Evolutionary conservation across 1,284 basidiomycete genomes (phyloP), one percentile per base, ranked within the genome.

Genomic region (Marasmius sp.): DNA sequence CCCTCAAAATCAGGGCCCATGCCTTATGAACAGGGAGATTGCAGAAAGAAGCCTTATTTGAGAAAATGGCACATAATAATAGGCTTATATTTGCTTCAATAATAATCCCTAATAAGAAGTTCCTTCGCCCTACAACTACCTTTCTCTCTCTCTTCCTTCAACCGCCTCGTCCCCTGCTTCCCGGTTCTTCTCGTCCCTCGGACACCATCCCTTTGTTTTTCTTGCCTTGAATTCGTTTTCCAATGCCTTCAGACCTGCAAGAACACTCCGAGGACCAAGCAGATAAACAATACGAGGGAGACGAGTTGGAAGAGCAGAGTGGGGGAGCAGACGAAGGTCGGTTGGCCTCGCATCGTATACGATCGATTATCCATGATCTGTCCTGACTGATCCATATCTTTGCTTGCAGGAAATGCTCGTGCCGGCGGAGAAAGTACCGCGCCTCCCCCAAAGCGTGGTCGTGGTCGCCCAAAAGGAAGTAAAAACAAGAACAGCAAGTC

Each of bases 401-500:
- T 52, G 63, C 36, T 65, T 65, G 57, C 65, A 74, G 72, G 69
- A 51, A 58, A 62, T 45, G 61, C 66, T 27, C 66, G 63, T 39
- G 58, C 63, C 59, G 66, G 66, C 55, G 65, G 38, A 64, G 67
- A 64, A n/a, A 22, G 64, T n/a, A n/a, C 49, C 38, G 48, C 58
- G n/a, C 64, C 70, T 60, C 79, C 73, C 57, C 69, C 71, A 65
- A 93, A 92, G 77, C 87, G 91, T 69, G 85, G 88, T 69, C 84
- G 91, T 55, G 91, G 91, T 58, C 85, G 91, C 65, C 91, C 91
- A 64, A 91, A 88, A 74, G 91, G 91, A 70, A 89, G 87, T 75
- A 92, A 88, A 78, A 93, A 93, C 76, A 92, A 92, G 83, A 90
- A 93, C 76, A 93, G 91, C 83, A 90, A 88, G 72, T 72, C 79